Conservation (phyloP, 768 basidiomycete species). For the Pleurotus ostreatus region DNA sequence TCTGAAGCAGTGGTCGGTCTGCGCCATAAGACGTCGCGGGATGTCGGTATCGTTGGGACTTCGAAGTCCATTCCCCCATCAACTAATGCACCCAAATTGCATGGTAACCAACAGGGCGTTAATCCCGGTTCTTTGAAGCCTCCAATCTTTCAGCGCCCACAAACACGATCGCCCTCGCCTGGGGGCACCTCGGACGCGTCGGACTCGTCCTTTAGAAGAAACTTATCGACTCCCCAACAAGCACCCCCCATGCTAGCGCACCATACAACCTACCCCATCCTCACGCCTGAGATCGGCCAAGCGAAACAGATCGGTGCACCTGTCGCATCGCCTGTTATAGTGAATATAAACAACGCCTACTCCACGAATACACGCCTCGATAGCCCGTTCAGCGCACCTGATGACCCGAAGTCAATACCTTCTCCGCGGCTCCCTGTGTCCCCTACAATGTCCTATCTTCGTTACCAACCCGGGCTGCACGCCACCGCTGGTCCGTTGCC, state of each 20-base stretch:
- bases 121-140: slow-evolving; percentile 16
- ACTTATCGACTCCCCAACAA: slow-evolving; percentile 9
- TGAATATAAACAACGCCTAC: slow-evolving; percentile 30
- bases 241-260: neutral
- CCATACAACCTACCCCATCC: slow-evolving; percentile 28
- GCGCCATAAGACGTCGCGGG: slow-evolving; percentile 22
- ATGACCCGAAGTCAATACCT: neutral
- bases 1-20: slow-evolving; percentile 37
- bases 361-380: neutral
- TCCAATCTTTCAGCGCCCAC: slow-evolving; percentile 29
- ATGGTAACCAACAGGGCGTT: slow-evolving; percentile 21
- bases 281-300: slow-evolving; percentile 63
- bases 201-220: slow-evolving; percentile 23
- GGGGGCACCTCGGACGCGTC: slow-evolving; percentile 14
- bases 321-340: slow-evolving; percentile 60
- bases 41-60: slow-evolving; percentile 50
- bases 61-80: slow-evolving; percentile 13
- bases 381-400: neutral
- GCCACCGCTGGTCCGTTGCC: slow-evolving; percentile 73
- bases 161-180: slow-evolving; percentile 29
- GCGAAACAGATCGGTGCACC: slow-evolving; percentile 54
- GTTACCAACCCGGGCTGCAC: slow-evolving; percentile 68
- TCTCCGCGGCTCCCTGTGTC: slow-evolving; percentile 14
- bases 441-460: slow-evolving; percentile 39
- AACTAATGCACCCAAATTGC: slow-evolving; percentile 1